A percentile compares a stretch with the other conserved stretches of the same genome.
Evolutionary conservation across 2,329 filamentous ascomycete species (phyloP).

Genomic region (Phialophora verrucosa): DNA sequence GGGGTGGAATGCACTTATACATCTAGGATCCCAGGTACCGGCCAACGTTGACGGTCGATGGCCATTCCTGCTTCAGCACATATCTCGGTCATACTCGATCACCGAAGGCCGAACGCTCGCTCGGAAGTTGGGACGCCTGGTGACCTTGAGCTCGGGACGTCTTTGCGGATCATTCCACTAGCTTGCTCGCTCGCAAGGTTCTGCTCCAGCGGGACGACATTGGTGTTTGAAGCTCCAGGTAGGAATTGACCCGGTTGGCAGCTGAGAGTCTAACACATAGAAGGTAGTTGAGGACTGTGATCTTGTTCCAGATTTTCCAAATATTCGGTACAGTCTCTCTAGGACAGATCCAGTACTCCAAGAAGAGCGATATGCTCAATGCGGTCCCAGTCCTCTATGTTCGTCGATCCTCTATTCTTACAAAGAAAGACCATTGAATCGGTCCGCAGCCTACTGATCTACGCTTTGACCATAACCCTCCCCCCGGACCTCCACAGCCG

Average conservation of each 20-base stretch:
- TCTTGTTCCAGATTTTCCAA: neutral
- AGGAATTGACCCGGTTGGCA: neutral
- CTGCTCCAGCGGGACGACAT: neutral
- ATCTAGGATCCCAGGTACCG: neutral
- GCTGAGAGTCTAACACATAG: neutral
- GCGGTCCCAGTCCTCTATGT: neutral
- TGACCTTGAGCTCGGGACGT: neutral
- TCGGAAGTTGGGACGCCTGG: neutral
- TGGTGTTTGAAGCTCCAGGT: neutral
- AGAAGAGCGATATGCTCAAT: neutral
- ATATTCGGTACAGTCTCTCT: neutral
- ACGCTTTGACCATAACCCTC: slow-evolving; percentile 25
- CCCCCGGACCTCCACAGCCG: slow-evolving; percentile 16
- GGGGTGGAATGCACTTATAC: too few relatives aligned
- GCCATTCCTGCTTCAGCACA: neutral
- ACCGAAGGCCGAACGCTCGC: neutral
- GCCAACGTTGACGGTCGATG: neutral
- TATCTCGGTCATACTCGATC: neutral
- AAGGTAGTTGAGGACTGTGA: neutral
- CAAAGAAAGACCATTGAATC: neutral
- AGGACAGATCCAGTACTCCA: neutral
- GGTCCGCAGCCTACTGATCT: neutral
- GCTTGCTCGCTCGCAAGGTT: neutral
- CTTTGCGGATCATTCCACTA: neutral
- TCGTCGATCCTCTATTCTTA: neutral